These are phyloP conservation scores for Podospora didyma DNA, from an alignment of 495 filamentous ascomycete genomes.

Conservation along the genomic window DNA sequence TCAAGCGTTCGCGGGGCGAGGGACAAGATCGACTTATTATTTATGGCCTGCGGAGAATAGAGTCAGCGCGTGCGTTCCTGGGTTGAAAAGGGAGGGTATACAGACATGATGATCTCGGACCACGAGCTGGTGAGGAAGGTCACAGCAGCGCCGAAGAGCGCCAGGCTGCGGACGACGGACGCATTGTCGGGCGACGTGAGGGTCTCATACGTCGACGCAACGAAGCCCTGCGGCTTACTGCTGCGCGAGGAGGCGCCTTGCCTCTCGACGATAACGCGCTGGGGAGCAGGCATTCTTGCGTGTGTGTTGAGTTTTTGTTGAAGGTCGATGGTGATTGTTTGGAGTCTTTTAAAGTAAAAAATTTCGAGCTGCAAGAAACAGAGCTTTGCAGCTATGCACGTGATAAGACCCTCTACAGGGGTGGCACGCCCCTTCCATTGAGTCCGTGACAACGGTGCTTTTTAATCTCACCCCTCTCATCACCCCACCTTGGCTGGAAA, in stretches of 20 bases:
- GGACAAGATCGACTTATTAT: not conserved
- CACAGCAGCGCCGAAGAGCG: slow-evolving; percentile 67
- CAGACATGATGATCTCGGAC: slow-evolving; percentile 46
- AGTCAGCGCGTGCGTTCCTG: not conserved
- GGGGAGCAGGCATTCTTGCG: slow-evolving; percentile 35
- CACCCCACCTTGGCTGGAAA: too few species aligned
- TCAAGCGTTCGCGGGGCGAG: not conserved
- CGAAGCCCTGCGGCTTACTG: slow-evolving; percentile 34
- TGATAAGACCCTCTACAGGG: too few species aligned
- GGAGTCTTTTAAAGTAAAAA: not conserved
- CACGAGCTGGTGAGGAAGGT: slow-evolving; percentile 71
- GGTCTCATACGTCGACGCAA: slow-evolving; percentile 53
- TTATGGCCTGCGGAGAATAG: not conserved
- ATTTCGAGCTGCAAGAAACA: not conserved
- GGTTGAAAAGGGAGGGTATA: not conserved
- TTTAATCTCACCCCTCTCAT: too few species aligned
- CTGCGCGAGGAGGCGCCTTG: slow-evolving; percentile 15
- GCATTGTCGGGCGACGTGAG: slow-evolving; percentile 70
- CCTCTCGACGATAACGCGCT: slow-evolving; percentile 21
- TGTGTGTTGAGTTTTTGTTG: not conserved
- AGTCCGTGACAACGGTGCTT: too few species aligned
- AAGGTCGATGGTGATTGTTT: not conserved
- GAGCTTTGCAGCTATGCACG: not conserved
- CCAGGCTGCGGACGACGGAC: slow-evolving; percentile 66
- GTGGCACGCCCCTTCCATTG: too few species aligned